Evolutionary conservation across 768 basidiomycete species (phyloP).

Genomic region (Xerocomellus chrysenteron): DNA sequence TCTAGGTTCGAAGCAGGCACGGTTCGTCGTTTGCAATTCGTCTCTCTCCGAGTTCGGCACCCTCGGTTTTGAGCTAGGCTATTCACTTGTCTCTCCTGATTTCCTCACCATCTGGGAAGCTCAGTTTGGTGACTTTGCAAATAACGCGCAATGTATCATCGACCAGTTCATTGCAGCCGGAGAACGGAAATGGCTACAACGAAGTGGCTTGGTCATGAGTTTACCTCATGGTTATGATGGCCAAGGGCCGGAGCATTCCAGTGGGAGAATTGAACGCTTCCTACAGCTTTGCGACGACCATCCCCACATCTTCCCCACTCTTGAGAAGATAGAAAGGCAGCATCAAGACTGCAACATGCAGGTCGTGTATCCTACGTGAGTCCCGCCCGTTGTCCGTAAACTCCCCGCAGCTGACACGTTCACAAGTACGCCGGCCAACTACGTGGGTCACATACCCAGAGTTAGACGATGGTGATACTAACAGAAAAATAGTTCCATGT

Average conservation of each 20-base stretch:
- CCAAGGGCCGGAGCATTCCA: slow-evolving; percentile 98
- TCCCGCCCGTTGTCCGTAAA: slow-evolving; percentile 11
- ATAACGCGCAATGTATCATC: slow-evolving; percentile 96
- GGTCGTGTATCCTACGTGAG: slow-evolving; percentile 93
- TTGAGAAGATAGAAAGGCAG: slow-evolving; percentile 88
- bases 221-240: slow-evolving; percentile 97
- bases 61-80: slow-evolving; percentile 97
- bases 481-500: slow-evolving; percentile 74
- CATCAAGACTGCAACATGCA: slow-evolving; percentile 99
- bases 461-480: slow-evolving; percentile 8
- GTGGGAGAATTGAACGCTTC: slow-evolving; percentile 93
- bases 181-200: slow-evolving; percentile 96
- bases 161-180: slow-evolving; percentile 99
- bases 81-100: slow-evolving; percentile 95
- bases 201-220: slow-evolving; percentile 84
- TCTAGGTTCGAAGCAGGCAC: slow-evolving; percentile 84
- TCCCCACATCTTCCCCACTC: slow-evolving; percentile 84
- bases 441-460: slow-evolving; percentile 42
- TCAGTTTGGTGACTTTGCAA: slow-evolving; percentile 97
- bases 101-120: slow-evolving; percentile 97
- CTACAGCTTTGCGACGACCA: slow-evolving; percentile 98
- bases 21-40: slow-evolving; percentile 95
- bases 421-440: slow-evolving; percentile 89
- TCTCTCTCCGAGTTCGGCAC: slow-evolving; percentile 93
- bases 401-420: slow-evolving; percentile 8